Base-by-base conservation (phyloP, 176 grass and related monocot species). In the Areca catechu region DNA sequence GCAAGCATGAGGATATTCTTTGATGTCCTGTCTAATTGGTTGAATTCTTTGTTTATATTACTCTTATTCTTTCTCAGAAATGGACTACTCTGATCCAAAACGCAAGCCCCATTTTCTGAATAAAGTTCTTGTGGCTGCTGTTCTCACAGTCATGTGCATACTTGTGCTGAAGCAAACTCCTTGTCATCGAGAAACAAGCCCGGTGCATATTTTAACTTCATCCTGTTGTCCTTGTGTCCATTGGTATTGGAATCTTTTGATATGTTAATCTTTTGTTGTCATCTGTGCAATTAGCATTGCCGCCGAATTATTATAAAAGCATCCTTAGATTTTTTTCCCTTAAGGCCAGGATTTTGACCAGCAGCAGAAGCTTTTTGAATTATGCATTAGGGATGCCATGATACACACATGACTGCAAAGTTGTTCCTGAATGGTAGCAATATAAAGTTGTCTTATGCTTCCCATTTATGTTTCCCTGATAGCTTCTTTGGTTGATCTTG, bases 61-160 rank as follows among this genome's bases (percentile, higher is more conserved):
- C 48, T 10, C 3, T 43, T 5, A 2, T 58, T 16, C 52, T 74
- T 18, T 22, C 20, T 80, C 79, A 95, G 90, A 89, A 14, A 86
- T 89, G 85, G 90, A 95, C 53, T 75, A 89, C 54, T 86, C 76
- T 1, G 90, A 95, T 73, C 82, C 85, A 7, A 95, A 95, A 60
- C 90, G 82, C 61, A 86, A 72, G 62, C 82, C 82, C 0, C 66
- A 70, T 0, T 80, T 72, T 72, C 73, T 95, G 16, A 83, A 79
- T 62, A 95, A 89, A 80, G 54, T 95, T 20, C 54, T 95, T 57
- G 77, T 95, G 82, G 24, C 51, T 28, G 68, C 58, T 20, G 54
- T 89, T 63, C 79, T 95, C 57, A 76, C 70, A 16, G 85, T 76
- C 70, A 83, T 95, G 79, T 95, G 90, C 58, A 78, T 89, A 54